Evolutionary conservation across 1,284 basidiomycete species (phyloP), one percentile per base, ranked within the genome.

Genomic region (Pyrrhoderma noxium): DNA sequence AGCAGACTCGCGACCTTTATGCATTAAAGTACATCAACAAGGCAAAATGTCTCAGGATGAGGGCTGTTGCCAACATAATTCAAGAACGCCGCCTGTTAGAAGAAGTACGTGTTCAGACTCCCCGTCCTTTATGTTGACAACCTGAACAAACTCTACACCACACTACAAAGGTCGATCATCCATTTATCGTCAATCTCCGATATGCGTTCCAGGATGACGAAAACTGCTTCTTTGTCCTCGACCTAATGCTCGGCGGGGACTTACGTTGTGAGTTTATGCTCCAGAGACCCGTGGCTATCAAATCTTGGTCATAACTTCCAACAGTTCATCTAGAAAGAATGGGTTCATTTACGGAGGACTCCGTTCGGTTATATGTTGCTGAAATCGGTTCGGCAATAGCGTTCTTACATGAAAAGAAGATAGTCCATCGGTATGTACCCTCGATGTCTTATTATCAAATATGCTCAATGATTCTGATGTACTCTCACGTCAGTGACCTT

Each of bases 1-100:
- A 98, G 64, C 92, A 97, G 69, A 89, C 91, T 14, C 88, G 91
- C 56, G 89, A 93, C 21, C 76, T 99, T 31, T 98, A 94, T 63
- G 95, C 95, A 8, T 82, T 99, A 66, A 99, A 99, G 70, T 99
- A 99, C 71, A 99, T 99, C 72, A 98, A 98, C 77, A 99, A 99
- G 69, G 67, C 85, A 35, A 95, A 95, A 75, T 97, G 93, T 64
- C 90, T 96, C 58, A 94, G 93, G 75, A 96, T 96, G 91, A 93
- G 92, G 63, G 93, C 94, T 1, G 93, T 97, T 27, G 85, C 92
- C 40, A 98, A 99, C 67, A 93, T 98, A 64, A 85, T 99, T 44
- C 94, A 98, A 67, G 95, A 97, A 68, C 79, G 93, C 38, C 75
- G 92, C 37, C 69, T 97, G 36, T 75, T 97, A 31, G 93, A 96